These are phyloP conservation scores for Funneliformis geosporum DNA, from an alignment of 192 early-diverging fungal genomes.

Conservation along the genomic window DNA sequence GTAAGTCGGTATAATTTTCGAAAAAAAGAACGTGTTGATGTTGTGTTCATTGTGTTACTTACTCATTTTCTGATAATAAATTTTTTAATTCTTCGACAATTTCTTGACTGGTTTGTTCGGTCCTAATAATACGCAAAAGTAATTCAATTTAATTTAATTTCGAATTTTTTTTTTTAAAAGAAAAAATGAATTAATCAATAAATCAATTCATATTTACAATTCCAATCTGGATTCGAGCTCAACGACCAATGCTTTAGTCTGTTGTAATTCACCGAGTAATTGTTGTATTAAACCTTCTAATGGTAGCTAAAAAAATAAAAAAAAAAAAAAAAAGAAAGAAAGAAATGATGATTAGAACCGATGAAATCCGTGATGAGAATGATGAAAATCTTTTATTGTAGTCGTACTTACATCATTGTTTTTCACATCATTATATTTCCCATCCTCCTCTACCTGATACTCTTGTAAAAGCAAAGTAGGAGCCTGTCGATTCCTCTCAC, in stretches of 20 bases:
- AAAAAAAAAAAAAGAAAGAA: neutral
- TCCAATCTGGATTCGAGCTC: constrained; percentile 13
- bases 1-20: no score
- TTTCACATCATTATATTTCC: neutral
- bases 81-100: constrained; percentile 5
- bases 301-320: neutral
- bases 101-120: constrained; percentile 14
- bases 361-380: no score
- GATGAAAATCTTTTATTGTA: no score
- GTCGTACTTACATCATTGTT: neutral
- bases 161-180: neutral
- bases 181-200: no score
- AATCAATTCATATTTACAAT: neutral
- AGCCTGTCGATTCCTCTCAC: neutral
- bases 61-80: constrained; percentile 9
- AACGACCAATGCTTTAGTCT: neutral
- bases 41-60: neutral
- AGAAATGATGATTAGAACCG: no score
- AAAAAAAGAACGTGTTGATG: neutral
- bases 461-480: neutral
- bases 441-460: neutral
- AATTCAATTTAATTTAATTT: neutral
- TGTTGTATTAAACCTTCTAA: neutral
- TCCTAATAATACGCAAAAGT: neutral
- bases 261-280: neutral